Evolutionary conservation across 2,329 filamentous ascomycete genomes (phyloP).

Genomic region (Phialemonium atrogriseum): DNA sequence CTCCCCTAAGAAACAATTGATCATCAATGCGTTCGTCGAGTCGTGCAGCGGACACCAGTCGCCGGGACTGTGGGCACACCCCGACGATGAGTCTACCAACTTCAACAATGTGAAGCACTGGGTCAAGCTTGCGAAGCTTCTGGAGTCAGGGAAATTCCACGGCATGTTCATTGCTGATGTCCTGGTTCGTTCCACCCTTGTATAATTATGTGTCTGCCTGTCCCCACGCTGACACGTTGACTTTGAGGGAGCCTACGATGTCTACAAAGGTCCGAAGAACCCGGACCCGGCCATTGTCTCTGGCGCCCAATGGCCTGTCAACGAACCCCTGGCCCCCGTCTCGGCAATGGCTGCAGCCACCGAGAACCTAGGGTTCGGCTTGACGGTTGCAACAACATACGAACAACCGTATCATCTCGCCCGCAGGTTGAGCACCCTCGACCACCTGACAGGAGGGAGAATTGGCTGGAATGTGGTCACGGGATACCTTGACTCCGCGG

Average conservation of each 20-base stretch:
- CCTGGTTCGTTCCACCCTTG: constrained; percentile 5
- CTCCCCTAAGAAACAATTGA: constrained; percentile 13
- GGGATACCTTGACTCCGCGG: constrained; percentile 45
- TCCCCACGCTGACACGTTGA: constrained; percentile 2
- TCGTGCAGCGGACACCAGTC: constrained; percentile 34
- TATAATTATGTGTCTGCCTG: background rate
- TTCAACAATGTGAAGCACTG: constrained; percentile 56
- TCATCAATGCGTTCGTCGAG: constrained; percentile 14
- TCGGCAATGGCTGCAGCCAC: constrained; percentile 57
- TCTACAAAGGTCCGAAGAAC: constrained; percentile 51
- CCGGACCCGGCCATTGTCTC: constrained; percentile 52
- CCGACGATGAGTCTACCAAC: constrained; percentile 52
- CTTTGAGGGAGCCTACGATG: constrained; percentile 63
- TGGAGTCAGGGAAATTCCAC: constrained; percentile 47
- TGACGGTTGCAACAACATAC: constrained; percentile 52
- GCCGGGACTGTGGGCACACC: constrained; percentile 48
- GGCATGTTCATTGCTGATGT: constrained; percentile 31
- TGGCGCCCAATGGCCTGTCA: constrained; percentile 63
- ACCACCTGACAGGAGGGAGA: constrained; percentile 50
- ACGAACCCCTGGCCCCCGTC: constrained; percentile 28
- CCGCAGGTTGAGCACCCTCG: constrained; percentile 49
- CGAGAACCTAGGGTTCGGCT: constrained; percentile 50
- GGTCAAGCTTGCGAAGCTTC: constrained; percentile 49
- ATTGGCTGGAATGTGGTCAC: constrained; percentile 60
- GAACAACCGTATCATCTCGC: constrained; percentile 52